Percentiles rank a stretch among this genome's conserved stretches.
Evolutionary conservation across 2,329 filamentous ascomycete genomes (phyloP).

Genomic region (Cercospora brassicicola): DNA sequence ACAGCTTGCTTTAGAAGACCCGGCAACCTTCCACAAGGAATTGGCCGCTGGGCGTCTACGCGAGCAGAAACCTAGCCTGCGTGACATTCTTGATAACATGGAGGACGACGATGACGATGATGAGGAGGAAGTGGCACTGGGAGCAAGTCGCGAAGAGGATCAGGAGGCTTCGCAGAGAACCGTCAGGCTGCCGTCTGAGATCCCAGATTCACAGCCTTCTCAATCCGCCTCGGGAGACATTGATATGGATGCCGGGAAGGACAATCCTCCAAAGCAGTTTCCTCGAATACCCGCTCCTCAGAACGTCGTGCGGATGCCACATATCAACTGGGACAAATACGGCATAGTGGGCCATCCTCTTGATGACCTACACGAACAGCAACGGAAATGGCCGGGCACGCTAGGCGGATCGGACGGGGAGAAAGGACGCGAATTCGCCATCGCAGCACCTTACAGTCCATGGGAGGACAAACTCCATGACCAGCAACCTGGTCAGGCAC

Average conservation of each 20-base stretch:
- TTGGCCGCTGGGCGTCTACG: conserved; percentile 59
- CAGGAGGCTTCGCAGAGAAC: conserved; percentile 18
- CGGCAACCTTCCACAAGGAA: conserved; percentile 69
- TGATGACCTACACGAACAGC: conserved; percentile 81
- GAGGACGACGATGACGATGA: conserved; percentile 35
- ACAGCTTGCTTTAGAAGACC: conserved; percentile 67
- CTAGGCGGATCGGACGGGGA: conserved; percentile 19
- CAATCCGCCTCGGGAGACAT: not conserved
- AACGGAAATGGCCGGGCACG: conserved; percentile 61
- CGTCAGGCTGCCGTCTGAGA: conserved; percentile 21
- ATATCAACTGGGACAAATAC: conserved; percentile 94
- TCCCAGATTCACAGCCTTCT: conserved; percentile 29
- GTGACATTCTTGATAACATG: conserved; percentile 40
- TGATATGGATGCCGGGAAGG: not conserved
- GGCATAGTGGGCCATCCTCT: conserved; percentile 82
- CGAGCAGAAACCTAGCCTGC: conserved; percentile 38
- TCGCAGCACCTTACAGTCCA: conserved; percentile 62
- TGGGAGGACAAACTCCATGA: conserved; percentile 51
- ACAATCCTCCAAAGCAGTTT: conserved; percentile 47
- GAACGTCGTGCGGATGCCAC: conserved; percentile 79
- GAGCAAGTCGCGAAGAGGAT: conserved; percentile 38
- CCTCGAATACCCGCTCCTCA: conserved; percentile 72
- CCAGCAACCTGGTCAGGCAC: conserved; percentile 12
- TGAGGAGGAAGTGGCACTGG: conserved; percentile 31
- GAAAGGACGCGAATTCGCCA: conserved; percentile 49